Base-by-base conservation (phyloP, 2,329 filamentous ascomycete genomes). In the Acephala macrosclerotiorum region DNA sequence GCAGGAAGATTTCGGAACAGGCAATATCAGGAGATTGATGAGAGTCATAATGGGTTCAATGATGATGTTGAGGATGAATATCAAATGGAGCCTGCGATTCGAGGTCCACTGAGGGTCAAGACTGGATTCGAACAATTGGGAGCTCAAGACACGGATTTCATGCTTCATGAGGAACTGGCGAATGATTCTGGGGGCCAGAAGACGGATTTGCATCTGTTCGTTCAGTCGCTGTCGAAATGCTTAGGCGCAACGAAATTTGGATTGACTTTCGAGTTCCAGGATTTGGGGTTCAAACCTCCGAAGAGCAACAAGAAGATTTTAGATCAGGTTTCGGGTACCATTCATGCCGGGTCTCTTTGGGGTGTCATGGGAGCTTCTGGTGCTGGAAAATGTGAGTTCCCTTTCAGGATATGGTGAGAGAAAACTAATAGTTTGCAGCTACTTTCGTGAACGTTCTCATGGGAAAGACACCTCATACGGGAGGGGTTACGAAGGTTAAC, bases 381-480 rank as follows among this genome's bases (percentile, higher is more conserved):
- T n/a, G 85, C 85, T 0, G 85, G 85, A 35, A 88, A 87, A 73
- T 84, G 73, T 75, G 61, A 64, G 71, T 64, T 59, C 33, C 29
- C 9, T 45, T 7, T 5, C n/a, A 3, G 12, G 5, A 60, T 1
- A 26, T 35, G 7, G n/a, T 33, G 35, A 36, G n/a, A 14, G 11
- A 12, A 33, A 45, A 11, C 66, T 72, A 64, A 73, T 29, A 18
- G 4, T 33, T 9, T 36, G 8, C 45, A 75, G 74, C 83, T 20
- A 88, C 85, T 0, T 87, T 88, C 66, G 80, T 88, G 36, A 88
- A 87, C 63, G 83, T 87, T 29, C 79, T 88, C n/a, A 87, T 87
- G 85, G 86, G 86, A 14, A 87, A 88, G 74, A 79, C 77, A 0
- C 79, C 76, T 38, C 80, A 84, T 65, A 87, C 84, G 0, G 77